Evolutionary conservation across 352 stramenopile species (phyloP), one percentile per base, ranked within the genome.

Genomic region (Phytophthora sojae): DNA sequence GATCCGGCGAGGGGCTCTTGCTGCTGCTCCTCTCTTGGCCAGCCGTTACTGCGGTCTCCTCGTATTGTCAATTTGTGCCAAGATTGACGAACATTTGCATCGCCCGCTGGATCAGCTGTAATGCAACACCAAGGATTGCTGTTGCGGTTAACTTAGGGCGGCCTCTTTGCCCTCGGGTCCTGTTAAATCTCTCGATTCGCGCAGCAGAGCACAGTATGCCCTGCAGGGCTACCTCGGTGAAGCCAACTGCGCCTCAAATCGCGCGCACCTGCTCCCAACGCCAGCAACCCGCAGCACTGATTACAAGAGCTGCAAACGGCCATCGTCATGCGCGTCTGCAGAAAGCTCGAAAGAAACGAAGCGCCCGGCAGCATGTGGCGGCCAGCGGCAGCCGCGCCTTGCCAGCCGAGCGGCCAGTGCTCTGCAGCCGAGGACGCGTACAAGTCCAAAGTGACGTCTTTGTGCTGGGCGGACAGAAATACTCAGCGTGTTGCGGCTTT

Each of bases 281-380:
- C 19, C 11, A 45, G 52, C 52, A 58, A 59, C 29, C 29, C 53
- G 29, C 7, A 37, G 17, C 6, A 58, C 35, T 42, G 26, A 58
- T 58, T 58, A 26, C 53, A 47, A 7, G 30, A 30, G 12, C 47
- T 47, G n/a, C 30, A 59, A 30, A 45, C 15, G 0, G 12, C 17
- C 39, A 47, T 47, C 19, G 39, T 47, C 39, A 6, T 49, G 15
- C 39, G 39, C 39, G 11, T 15, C 39, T 49, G 39, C 39, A 49
- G 39, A 49, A 19, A 17, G 12, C 39, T 15, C 39, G 39, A 19
- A 49, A 49, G 17, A 17, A 49, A 49, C 17, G 39, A 49, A 49
- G 17, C 14, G 14, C 39, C 39, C 4, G 39, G 5, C 15, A 49
- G 39, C 39, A 49, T 49, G 15, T 49, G 17, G 39, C 15, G 4